phyloP scores from a whole-genome alignment of 805 yeast species.

The Saturnispora sanitii region DNA sequence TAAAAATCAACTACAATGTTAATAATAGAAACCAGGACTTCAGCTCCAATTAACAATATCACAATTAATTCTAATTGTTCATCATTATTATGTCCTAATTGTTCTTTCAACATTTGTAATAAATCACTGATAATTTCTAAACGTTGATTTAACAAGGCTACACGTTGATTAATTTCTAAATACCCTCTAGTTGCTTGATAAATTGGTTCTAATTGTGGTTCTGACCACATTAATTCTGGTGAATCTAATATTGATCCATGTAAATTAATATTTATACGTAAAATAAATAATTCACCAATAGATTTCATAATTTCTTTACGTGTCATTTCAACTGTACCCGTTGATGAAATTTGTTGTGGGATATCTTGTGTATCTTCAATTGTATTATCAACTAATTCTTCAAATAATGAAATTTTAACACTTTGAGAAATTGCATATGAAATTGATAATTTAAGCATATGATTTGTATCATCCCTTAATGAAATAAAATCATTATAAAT shows the following conservation, averaged over 20 bases:
- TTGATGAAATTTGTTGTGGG: conserved; percentile 89
- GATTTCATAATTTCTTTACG: conserved; percentile 94
- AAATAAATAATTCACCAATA: conserved; percentile 88
- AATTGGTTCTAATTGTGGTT: conserved; percentile 94
- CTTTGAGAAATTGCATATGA: conserved; percentile 95
- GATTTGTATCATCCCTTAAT: conserved; percentile 77
- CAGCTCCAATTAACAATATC: conserved; percentile 82
- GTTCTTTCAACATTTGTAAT: conserved; percentile 93
- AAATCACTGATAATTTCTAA: conserved; percentile 89
- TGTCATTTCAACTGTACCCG: conserved; percentile 92
- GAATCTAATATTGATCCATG: conserved; percentile 89
- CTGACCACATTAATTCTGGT: conserved; percentile 98
- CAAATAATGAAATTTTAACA: conserved; percentile 89
- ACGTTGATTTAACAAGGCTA: conserved; percentile 79
- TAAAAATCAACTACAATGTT: conserved; percentile 46
- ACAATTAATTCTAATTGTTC: conserved; percentile 89
- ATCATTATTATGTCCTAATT: conserved; percentile 88
- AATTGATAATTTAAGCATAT: conserved; percentile 84
- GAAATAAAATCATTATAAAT: conserved; percentile 94
- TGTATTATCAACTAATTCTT: conserved; percentile 92
- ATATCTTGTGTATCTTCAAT: conserved; percentile 96
- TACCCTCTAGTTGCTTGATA: conserved; percentile 96
- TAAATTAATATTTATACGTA: conserved; percentile 70
- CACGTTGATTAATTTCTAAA: conserved; percentile 89
- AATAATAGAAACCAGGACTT: conserved; percentile 77